These are phyloP conservation scores for Tillandsia leiboldiana DNA, from an alignment of 176 grass and related monocot species.

Conservation along the genomic window DNA sequence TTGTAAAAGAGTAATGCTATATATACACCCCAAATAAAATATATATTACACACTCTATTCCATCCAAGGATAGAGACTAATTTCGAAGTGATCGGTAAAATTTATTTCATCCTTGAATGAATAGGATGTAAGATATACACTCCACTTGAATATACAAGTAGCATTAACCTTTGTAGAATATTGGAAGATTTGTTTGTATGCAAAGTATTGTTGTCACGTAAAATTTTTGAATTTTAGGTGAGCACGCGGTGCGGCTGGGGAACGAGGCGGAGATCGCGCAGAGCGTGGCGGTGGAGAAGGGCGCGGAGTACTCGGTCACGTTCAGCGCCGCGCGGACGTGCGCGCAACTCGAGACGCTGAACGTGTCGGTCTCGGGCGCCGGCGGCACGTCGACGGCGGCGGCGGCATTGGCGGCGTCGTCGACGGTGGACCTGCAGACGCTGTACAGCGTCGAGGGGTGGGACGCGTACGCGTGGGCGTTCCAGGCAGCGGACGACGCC, in stretches of 20 bases:
- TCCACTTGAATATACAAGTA: too few relatives aligned
- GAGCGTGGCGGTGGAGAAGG: constrained; percentile 68
- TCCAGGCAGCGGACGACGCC: constrained; percentile 65
- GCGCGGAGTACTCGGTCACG: constrained; percentile 66
- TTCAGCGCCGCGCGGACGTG: constrained; percentile 93
- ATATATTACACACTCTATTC: too few relatives aligned
- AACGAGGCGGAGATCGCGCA: constrained; percentile 86
- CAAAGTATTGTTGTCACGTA: too few relatives aligned
- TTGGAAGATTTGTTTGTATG: too few relatives aligned
- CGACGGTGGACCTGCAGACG: constrained; percentile 80
- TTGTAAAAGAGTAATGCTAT: too few relatives aligned
- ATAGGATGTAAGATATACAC: too few relatives aligned
- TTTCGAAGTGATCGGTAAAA: too few relatives aligned
- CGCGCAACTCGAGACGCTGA: constrained; percentile 82
- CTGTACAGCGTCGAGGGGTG: constrained; percentile 96
- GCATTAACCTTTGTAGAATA: too few relatives aligned
- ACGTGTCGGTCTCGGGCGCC: constrained; percentile 49
- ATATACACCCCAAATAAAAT: too few relatives aligned
- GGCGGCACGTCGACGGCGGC: background rate
- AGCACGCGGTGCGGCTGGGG: constrained; percentile 70
- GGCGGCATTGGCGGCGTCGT: constrained; percentile 13
- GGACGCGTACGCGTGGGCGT: constrained; percentile 90
- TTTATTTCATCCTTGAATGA: too few relatives aligned
- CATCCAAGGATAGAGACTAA: too few relatives aligned
- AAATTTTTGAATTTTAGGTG: constrained; percentile 23